These are phyloP conservation scores for Hanseniaspora valbyensis DNA, from an alignment of 805 yeast species.

Conservation along the genomic window DNA sequence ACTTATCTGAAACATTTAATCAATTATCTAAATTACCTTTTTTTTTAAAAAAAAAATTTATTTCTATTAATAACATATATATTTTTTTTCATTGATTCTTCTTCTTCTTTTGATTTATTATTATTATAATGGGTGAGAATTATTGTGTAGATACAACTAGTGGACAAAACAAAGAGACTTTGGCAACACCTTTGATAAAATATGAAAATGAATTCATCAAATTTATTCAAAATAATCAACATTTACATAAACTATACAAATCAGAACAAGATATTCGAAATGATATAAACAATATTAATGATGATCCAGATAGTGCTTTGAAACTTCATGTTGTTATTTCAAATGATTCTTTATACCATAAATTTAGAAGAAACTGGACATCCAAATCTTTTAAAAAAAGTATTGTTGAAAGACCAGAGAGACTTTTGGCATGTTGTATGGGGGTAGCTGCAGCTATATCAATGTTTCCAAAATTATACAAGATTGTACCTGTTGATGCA, in stretches of 20 bases:
- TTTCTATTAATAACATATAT: too few species aligned
- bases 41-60: too few species aligned
- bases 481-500: slow-evolving; percentile 3
- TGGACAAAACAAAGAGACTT: not conserved
- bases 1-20: too few species aligned
- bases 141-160: not conserved
- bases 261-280: not conserved
- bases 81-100: too few species aligned
- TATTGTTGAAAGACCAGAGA: slow-evolving; percentile 73
- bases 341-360: slow-evolving; percentile 60
- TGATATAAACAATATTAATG: not conserved
- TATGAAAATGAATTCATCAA: slow-evolving; percentile 10
- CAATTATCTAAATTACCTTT: too few species aligned
- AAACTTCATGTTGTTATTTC: slow-evolving; percentile 54
- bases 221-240: slow-evolving; percentile 12
- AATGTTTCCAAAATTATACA: slow-evolving; percentile 51
- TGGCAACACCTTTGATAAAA: not conserved
- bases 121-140: not conserved
- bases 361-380: slow-evolving; percentile 68
- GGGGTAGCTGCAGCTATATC: slow-evolving; percentile 70
- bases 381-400: slow-evolving; percentile 52
- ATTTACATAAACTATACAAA: slow-evolving; percentile 2
- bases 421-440: slow-evolving; percentile 62
- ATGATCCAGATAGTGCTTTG: slow-evolving; percentile 29
- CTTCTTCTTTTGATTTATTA: not conserved